A percentile compares a stretch with the other conserved stretches of the same genome.
Conservation (phyloP, 139 green algal genomes). For the Spirogloea muscicola region DNA sequence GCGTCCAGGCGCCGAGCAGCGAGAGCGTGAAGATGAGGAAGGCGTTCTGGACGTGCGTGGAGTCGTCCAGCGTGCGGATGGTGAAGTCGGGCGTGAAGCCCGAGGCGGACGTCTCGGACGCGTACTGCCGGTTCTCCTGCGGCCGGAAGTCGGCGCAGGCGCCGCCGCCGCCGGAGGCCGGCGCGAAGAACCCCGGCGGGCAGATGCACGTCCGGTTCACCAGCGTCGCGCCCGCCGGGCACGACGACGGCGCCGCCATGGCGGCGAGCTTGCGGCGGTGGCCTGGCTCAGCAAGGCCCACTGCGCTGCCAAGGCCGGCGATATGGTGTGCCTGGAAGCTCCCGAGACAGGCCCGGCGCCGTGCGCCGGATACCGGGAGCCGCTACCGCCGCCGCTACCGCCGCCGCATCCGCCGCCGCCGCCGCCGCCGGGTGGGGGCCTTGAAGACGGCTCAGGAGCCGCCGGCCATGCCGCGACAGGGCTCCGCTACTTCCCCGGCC, state of each 20-base stretch:
- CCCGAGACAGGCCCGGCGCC: too few species aligned
- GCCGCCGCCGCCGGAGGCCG: neutral
- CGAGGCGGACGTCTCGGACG: neutral
- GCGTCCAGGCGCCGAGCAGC: neutral
- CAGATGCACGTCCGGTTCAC: neutral
- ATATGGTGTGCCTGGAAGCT: too few species aligned
- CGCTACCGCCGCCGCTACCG: too few species aligned
- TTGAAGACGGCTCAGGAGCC: too few species aligned
- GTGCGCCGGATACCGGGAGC: too few species aligned
- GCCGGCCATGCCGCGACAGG: too few species aligned
- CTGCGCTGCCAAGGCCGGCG: too few species aligned
- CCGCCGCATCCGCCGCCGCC: too few species aligned
- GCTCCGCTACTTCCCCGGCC: too few species aligned
- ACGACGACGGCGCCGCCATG: neutral
- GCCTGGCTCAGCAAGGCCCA: too few species aligned
- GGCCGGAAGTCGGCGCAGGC: neutral
- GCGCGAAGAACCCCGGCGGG: neutral
- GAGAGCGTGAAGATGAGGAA: slow-evolving; percentile 13
- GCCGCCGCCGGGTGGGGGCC: too few species aligned
- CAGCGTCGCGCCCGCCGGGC: neutral
- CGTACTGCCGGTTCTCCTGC: neutral
- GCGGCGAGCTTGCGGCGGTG: too few species aligned
- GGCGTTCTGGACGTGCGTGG: neutral
- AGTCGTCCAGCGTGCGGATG: neutral
- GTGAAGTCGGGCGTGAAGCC: neutral